Conservation (phyloP, 1,284 basidiomycete species). For the Microbotryomycetes sp. region DNA sequence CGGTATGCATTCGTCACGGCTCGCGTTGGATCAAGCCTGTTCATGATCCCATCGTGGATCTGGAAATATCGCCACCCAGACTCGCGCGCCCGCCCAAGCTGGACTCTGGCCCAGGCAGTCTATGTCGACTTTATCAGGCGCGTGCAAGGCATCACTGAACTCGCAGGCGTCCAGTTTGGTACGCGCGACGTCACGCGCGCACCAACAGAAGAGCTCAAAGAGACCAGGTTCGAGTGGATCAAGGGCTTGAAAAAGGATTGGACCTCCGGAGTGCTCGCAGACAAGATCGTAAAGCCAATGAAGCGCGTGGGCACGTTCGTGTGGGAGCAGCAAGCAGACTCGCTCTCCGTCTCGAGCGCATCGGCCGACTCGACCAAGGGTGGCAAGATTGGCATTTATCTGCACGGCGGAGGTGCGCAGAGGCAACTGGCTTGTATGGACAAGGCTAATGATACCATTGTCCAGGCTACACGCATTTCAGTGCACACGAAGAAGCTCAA, state of each 20-base stretch:
- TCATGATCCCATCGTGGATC: constrained; percentile 21
- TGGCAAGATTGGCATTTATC: constrained; percentile 21
- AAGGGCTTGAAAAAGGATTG: constrained; percentile 11
- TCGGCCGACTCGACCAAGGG: constrained; percentile 2
- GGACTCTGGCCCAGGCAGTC: constrained; percentile 20
- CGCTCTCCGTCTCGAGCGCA: neutral
- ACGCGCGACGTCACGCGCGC: constrained; percentile 13
- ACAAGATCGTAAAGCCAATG: constrained; percentile 12
- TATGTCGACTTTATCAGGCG: constrained; percentile 21
- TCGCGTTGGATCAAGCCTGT: constrained; percentile 13
- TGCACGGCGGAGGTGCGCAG: constrained; percentile 24
- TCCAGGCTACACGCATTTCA: constrained; percentile 28
- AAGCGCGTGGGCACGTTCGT: constrained; percentile 23
- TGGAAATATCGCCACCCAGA: constrained; percentile 14
- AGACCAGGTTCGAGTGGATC: constrained; percentile 27
- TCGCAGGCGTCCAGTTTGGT: constrained; percentile 21
- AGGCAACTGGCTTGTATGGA: neutral
- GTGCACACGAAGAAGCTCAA: constrained; percentile 24
- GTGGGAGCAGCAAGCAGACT: constrained; percentile 14
- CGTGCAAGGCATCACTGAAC: constrained; percentile 22
- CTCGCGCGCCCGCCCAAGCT: constrained; percentile 3
- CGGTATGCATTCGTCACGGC: constrained; percentile 24
- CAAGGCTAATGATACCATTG: too few relatives aligned
- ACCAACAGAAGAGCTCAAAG: constrained; percentile 15
- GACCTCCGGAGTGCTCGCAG: constrained; percentile 11